Conservation (phyloP, 2,329 filamentous ascomycete genomes). For the Neopestalotiopsis rosae region DNA sequence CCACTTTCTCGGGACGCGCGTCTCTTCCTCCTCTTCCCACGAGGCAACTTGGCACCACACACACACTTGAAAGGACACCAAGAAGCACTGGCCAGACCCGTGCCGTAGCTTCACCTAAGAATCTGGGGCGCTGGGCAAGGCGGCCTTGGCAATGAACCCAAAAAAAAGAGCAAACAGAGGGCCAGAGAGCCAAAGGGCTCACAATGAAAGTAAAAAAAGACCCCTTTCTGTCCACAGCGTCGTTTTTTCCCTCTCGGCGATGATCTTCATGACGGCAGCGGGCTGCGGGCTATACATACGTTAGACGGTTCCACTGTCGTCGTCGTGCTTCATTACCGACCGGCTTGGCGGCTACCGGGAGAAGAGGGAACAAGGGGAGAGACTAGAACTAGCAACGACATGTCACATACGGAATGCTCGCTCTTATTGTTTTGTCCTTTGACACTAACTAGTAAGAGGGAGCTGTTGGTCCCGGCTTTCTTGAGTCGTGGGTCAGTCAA, state of each 20-base stretch:
- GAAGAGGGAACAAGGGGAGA: not conserved
- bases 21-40: constrained; percentile 21
- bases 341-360: not conserved
- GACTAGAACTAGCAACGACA: not conserved
- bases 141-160: not conserved
- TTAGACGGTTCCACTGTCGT: constrained; percentile 13
- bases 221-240: not conserved
- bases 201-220: not conserved
- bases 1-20: constrained; percentile 28
- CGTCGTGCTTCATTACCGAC: constrained; percentile 4
- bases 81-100: not conserved
- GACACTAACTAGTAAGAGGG: not conserved
- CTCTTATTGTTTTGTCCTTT: not conserved
- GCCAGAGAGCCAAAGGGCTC: not conserved
- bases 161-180: not conserved
- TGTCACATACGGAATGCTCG: not conserved
- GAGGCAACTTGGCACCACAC: not conserved
- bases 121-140: not conserved
- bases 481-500: too few species aligned
- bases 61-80: not conserved
- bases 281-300: constrained; percentile 7
- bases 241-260: not conserved
- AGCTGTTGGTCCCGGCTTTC: too few species aligned
- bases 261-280: constrained; percentile 7
- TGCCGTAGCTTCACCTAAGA: constrained; percentile 1